Base-by-base conservation (phyloP, 2,329 filamentous ascomycete genomes). In the Xenoacremonium recifei region DNA sequence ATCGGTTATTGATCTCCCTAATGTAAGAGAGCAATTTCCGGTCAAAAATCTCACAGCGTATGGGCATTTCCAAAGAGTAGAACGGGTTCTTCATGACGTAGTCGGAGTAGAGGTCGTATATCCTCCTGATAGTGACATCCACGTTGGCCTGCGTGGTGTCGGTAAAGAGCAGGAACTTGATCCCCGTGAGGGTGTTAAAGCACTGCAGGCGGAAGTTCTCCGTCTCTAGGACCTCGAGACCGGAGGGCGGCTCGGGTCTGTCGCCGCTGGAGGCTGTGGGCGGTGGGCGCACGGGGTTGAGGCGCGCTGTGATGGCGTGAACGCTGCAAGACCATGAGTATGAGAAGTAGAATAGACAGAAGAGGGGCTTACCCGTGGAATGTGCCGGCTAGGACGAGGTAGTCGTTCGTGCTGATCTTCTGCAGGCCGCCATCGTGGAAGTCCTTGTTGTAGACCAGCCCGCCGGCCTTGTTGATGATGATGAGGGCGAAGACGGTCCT, bases 51-150 rank as follows among this genome's bases (percentile, higher is more conserved):
- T 97, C 93, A 68, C 93, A 96, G 48, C 93, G 78, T 40, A 99
- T 82, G 6, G 93, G 93, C 91, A 97, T 99, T 71, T 99, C 93
- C 43, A 96, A 76, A 61, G 93, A 91, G 70, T 97, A 97, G 63
- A 99, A 99, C 1, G 93, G 93, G 66, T 99, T 99, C 76, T 97
- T 99, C 89, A 96, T 97, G 55, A 99, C 93, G 64, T 89, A 97
- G 67, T 99, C 93, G 37, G 89, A 80, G 71, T 97, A 99, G 39
- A 97, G 71, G 65, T 97, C 93, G 65, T 99, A 97, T 57, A 96
- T 85, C 65, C 82, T 86, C 62, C 82, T 79, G 55, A 96, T 84
- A 33, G 92, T 85, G 11, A 81, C 76, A 57, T 97, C 93, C 29
- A 95, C 84, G 60, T 95, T 95, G 36, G 84, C 80, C 71, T 95